Conservation (phyloP, 345 rosid species). For the Ceriops decandra region DNA sequence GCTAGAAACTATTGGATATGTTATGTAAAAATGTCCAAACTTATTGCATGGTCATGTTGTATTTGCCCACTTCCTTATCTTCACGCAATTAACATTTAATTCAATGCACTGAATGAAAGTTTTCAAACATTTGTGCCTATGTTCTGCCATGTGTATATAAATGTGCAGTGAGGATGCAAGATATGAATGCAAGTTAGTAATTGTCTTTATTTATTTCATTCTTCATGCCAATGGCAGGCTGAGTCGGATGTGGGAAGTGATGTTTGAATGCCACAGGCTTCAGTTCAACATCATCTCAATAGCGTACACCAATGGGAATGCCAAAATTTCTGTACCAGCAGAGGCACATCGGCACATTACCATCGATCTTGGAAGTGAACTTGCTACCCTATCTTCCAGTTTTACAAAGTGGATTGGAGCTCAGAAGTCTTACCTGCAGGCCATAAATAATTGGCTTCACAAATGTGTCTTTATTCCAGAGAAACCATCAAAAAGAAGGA, state of each 20-base stretch:
- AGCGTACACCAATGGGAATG: constrained; percentile 41
- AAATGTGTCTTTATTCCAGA: constrained; percentile 51
- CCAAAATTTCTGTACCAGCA: constrained; percentile 47
- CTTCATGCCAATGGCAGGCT: constrained; percentile 46
- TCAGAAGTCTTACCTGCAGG: constrained; percentile 58
- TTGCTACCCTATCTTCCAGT: constrained; percentile 48
- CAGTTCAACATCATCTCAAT: constrained; percentile 57
- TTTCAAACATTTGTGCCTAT: no score
- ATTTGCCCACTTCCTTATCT: no score
- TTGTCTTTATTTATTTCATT: not conserved
- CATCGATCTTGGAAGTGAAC: constrained; percentile 63
- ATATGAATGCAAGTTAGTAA: not conserved
- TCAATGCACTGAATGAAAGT: no score
- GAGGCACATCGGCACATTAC: constrained; percentile 67
- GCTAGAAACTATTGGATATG: no score
- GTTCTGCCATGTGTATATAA: not conserved
- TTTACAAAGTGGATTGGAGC: constrained; percentile 77
- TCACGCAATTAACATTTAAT: no score
- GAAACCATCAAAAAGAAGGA: constrained; percentile 38
- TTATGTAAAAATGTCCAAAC: no score
- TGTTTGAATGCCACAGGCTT: constrained; percentile 79
- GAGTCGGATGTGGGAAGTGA: constrained; percentile 93
- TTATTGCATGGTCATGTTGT: no score
- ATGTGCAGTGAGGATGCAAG: not conserved
- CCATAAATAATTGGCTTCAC: constrained; percentile 66